Evolutionary conservation across 2,329 filamentous ascomycete species (phyloP).

Genomic region (Geoglossum cookeanum): DNA sequence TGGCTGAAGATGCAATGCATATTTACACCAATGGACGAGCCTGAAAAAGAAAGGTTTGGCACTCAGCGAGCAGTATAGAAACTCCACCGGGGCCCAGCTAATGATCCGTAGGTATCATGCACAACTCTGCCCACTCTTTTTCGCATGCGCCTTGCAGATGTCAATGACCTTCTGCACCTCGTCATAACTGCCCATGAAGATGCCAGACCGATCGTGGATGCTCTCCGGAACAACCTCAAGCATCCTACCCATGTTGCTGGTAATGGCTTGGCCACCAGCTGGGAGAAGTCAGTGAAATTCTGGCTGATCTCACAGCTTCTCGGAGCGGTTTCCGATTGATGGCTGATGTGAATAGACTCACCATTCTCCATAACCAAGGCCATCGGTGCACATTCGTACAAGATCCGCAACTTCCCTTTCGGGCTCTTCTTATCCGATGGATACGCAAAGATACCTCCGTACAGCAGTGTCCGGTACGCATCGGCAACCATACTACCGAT

Average conservation of each 20-base stretch:
- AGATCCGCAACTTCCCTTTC: conserved; percentile 90
- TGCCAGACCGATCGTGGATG: conserved; percentile 90
- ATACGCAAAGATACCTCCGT: conserved; percentile 95
- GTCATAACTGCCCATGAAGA: conserved; percentile 87
- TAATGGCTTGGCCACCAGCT: conserved; percentile 83
- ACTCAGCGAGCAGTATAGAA: not conserved
- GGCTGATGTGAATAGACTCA: conserved; percentile 26
- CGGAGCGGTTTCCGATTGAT: not conserved
- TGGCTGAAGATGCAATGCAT: not conserved
- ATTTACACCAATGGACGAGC: not conserved
- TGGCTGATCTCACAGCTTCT: not conserved
- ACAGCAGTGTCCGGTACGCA: conserved; percentile 85
- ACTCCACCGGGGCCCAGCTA: not conserved
- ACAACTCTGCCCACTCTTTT: not conserved
- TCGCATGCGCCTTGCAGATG: conserved; percentile 42
- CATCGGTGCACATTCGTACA: conserved; percentile 99
- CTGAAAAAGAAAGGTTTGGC: not conserved
- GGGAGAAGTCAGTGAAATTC: not conserved
- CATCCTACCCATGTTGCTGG: conserved; percentile 83
- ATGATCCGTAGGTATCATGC: not conserved
- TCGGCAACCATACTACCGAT: conserved; percentile 98
- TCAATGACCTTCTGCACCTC: conserved; percentile 92
- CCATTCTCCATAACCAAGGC: conserved; percentile 97
- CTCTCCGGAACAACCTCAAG: conserved; percentile 72
- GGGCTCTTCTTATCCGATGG: conserved; percentile 95